Percentiles rank a stretch among this genome's conserved stretches.
These are phyloP conservation scores for Euptelea pleiosperma DNA, from an alignment of 164 flowering plant species.

Conservation along the genomic window DNA sequence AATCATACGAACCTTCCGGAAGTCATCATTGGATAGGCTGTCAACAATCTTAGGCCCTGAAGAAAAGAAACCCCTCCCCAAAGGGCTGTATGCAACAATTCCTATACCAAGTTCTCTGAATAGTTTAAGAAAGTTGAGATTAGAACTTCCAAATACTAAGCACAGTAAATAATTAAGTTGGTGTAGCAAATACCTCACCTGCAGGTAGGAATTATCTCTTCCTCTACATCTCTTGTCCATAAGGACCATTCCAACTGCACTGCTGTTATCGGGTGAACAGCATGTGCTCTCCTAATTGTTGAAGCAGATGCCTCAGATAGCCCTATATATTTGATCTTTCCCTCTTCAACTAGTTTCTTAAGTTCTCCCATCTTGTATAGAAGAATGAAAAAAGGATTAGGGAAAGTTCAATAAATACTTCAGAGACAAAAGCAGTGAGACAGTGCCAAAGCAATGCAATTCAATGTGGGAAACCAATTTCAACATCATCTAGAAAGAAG, in stretches of 20 bases:
- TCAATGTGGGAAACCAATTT: too few relatives aligned
- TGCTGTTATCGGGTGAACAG: conserved; percentile 28
- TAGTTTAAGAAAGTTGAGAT: conserved; percentile 5
- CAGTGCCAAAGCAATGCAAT: neutral
- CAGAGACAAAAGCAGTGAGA: neutral
- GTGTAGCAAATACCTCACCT: neutral
- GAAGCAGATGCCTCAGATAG: conserved; percentile 28
- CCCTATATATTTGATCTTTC: conserved; percentile 26
- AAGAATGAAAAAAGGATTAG: neutral
- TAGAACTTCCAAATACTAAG: neutral
- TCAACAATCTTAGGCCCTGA: conserved; percentile 43
- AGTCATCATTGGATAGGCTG: conserved; percentile 29
- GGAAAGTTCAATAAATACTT: neutral
- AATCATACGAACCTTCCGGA: conserved; percentile 36
- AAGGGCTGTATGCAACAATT: conserved; percentile 56
- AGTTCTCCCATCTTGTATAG: conserved; percentile 15
- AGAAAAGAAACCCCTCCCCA: conserved; percentile 56
- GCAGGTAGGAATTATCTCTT: conserved; percentile 29
- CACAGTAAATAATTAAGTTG: neutral
- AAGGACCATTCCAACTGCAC: conserved; percentile 26
- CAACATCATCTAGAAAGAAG: too few relatives aligned
- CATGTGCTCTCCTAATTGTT: conserved; percentile 29
- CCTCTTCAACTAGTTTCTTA: conserved; percentile 28
- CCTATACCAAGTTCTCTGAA: conserved; percentile 46
- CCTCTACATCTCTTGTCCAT: conserved; percentile 24